Base-by-base conservation (phyloP, 1,284 basidiomycete species). In the Anthracocystis setariae region DNA sequence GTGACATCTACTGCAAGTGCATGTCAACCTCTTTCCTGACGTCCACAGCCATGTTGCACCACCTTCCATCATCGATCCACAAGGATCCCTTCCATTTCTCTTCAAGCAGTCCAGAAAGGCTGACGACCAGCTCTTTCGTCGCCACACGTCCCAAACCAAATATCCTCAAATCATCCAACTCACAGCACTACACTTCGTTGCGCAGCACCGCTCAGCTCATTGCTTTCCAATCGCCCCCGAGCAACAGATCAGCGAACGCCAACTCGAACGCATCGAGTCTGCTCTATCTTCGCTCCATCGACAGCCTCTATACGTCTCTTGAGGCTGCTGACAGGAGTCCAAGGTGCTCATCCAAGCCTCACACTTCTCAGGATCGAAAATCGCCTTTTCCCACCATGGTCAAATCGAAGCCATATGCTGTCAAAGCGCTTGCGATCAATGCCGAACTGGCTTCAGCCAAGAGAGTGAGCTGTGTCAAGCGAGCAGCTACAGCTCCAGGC, bases 121-220 rank as follows among this genome's bases (percentile, higher is more conserved):
- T 48, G 37, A 13, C 37, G 13, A 9, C 46, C 3, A 38, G 25
- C 15, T 46, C 58, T 2, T 46, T 49, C 64, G 58, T 67, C 64
- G 58, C 54, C 48, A 67, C 53, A 53, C 64, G 64, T 67, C 49
- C 53, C 24, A 67, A 61, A 18, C 58, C 64, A 2, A 61, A 67
- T 47, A 57, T 53, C 13, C 35, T 56, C 57, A 67, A 67, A 25
- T 67, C 64, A 21, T 57, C 60, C 39, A 67, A 61, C 12, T 53
- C 53, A 17, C 40, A 51, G 25, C 49, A 49, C 10, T 49, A 61
- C 39, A 32, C 58, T 5, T 53, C 64, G 42, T 46, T 61, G 35
- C 64, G 58, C 40, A 57, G 35, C 45, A 57, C 58, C 0, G 49
- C 53, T 23, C 53, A 40, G 5, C 17, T 32, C 1, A 13, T 21